A percentile compares a stretch with the other conserved stretches of the same genome.
These are phyloP conservation scores for Dactylellina haptotyla DNA, from an alignment of 2,329 filamentous ascomycete species.

Conservation along the genomic window DNA sequence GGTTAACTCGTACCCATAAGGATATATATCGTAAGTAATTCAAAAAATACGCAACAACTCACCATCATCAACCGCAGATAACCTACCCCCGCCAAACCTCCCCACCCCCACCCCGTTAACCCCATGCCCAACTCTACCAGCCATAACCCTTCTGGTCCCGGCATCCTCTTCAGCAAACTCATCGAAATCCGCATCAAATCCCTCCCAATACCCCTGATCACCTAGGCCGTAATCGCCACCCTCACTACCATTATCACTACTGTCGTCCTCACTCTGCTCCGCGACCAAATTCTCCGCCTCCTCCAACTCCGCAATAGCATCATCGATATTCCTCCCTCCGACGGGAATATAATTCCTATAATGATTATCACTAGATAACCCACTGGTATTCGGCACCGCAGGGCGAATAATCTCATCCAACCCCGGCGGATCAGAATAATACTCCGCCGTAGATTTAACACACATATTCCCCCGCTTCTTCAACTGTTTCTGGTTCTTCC, in stretches of 20 bases:
- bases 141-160: no score
- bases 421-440: conserved; percentile 4
- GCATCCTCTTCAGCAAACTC: neutral
- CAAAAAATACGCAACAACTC: no score
- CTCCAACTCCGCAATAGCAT: neutral
- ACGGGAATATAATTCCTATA: conserved; percentile 5
- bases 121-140: no score
- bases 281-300: neutral
- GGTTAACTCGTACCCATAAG: no score
- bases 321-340: neutral
- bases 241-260: neutral
- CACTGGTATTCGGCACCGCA: neutral
- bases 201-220: no score
- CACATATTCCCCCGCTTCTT: conserved; percentile 12
- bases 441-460: neutral
- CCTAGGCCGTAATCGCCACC: neutral
- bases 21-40: no score
- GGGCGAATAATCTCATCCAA: neutral
- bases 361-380: neutral
- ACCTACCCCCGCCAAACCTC: neutral
- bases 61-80: no score
- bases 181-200: neutral
- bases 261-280: neutral
- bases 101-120: neutral
- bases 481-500: no score